Base-by-base conservation (phyloP, 352 stramenopile species). In the Lagenidium sp. region DNA sequence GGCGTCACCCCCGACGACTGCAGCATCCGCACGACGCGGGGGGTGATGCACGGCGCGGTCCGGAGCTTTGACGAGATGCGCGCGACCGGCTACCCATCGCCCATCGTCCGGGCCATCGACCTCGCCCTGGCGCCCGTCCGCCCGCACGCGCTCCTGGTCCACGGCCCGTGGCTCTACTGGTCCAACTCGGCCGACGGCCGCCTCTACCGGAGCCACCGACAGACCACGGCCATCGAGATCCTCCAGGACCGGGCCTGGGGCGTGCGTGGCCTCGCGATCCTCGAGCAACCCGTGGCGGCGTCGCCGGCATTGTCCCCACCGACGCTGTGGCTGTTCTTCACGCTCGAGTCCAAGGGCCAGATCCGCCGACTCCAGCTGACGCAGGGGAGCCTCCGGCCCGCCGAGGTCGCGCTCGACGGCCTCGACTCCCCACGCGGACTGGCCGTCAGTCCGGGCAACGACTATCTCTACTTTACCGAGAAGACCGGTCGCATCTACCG, bases 401-500 rank as follows among this genome's bases (percentile, higher is more conserved):
- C 29, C 4, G 43, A 45, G 26, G 31, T 73, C 0, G n/a, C 83
- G 11, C 18, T 88, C 22, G 54, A 28, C 15, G 57, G 58, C 1
- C 41, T 88, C n/a, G 55, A 55, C 4, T 67, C 60, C 18, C 76
- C 76, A 7, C 63, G 76, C 8, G 72, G 76, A 3, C 50, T 89
- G 18, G 57, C 64, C 1, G 20, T 86, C 3, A 57, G 81, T 22
- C 36, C 44, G 0, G 11, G 13, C 1, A 59, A 55, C 18, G 30
- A 65, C 15, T 67, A 46, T 4, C 41, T 88, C 2, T 88, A 72
- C 54, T 83, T 78, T n/a, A 78, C 76, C 0, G 72, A 85, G 54
- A 85, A 85, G 35, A 88, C 72, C 10, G 73, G 70, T 3, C 60
- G 73, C 1, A 68, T 85, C 41, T 81, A 68, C 41, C 40, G 65